Evolutionary conservation across 1,284 basidiomycete genomes (phyloP), one percentile per base, ranked within the genome.

Genomic region (Trametes hirsuta): DNA sequence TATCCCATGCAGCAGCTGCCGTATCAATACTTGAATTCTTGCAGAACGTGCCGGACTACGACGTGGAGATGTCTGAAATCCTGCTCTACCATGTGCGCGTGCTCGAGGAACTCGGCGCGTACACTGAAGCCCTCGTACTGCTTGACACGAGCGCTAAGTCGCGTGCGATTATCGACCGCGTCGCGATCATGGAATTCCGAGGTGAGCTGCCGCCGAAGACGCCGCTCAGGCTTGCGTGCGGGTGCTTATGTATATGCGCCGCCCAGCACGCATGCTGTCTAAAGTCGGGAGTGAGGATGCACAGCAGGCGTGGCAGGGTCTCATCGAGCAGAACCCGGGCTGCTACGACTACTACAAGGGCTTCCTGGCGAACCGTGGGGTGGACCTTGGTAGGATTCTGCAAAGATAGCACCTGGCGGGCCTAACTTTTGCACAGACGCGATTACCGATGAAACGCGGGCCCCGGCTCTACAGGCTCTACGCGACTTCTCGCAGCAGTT

Each of bases 271-370:
- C 34, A 72, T 97, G 6, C 78, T 93, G 15, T 82, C 85, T 18
- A 88, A 88, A 68, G 77, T 91, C 6, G 81, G 81, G 15, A 81
- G 78, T 51, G 81, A 86, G 1, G 90, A 93, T 51, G 90, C 94
- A 0, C 86, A 91, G 63, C 81, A 87, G 59, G 86, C 91, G 0
- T 98, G 94, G 89, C 81, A 84, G 39, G 79, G 84, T 1, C 77
- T 98, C 21, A 85, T 99, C 55, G 88, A 93, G 59, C 87, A 90
- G 71, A 98, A 98, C 71, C 80, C 94, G 1, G 95, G 98, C 67
- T 88, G 85, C 70, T 84, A 88, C 68, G 85, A 86, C 53, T 95
- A 95, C 74, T 96, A 95, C 77, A 77, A 78, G 35, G 90, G 87
- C 2, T 91, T 90, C 70, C 81, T 97, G 30, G 74, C 76, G 11